Percentiles rank a stretch among this genome's conserved stretches.
These are phyloP conservation scores for Euphorbia lathyris DNA, from an alignment of 345 rosid genomes.

Conservation along the genomic window DNA sequence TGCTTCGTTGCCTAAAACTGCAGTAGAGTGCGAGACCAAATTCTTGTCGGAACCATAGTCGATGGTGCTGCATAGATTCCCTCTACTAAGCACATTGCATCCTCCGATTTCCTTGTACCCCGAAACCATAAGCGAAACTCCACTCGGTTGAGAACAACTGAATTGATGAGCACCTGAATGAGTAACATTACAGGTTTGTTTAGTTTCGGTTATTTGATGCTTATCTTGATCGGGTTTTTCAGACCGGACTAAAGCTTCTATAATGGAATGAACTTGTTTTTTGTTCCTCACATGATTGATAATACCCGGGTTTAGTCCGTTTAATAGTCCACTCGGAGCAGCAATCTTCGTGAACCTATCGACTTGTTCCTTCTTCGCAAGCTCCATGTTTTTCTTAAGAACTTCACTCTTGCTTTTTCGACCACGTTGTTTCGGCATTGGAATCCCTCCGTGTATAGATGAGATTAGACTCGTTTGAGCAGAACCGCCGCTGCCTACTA, in stretches of 20 bases:
- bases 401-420: conserved; percentile 53
- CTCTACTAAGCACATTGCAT: conserved; percentile 21
- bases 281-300: conserved; percentile 84
- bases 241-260: conserved; percentile 69
- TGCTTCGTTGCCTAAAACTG: conserved; percentile 44
- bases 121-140: conserved; percentile 25
- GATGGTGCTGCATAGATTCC: conserved; percentile 35
- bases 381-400: conserved; percentile 60
- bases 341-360: conserved; percentile 80
- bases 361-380: conserved; percentile 70
- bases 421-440: conserved; percentile 65
- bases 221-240: conserved; percentile 39
- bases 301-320: conserved; percentile 86
- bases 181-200: conserved; percentile 22
- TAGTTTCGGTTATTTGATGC: conserved; percentile 31
- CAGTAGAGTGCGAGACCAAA: conserved; percentile 17
- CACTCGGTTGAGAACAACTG: conserved; percentile 30
- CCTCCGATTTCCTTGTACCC: conserved; percentile 30
- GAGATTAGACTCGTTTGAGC: conserved; percentile 36
- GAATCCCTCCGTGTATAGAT: conserved; percentile 51
- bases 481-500: conserved; percentile 61
- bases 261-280: conserved; percentile 86
- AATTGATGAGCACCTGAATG: conserved; percentile 31
- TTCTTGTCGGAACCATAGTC: conserved; percentile 23
- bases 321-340: conserved; percentile 88